A percentile compares a stretch with the other conserved stretches of the same genome.
Evolutionary conservation across 371 early-diverging fungal genomes (phyloP).

Genomic region (Coemansia sp.): DNA sequence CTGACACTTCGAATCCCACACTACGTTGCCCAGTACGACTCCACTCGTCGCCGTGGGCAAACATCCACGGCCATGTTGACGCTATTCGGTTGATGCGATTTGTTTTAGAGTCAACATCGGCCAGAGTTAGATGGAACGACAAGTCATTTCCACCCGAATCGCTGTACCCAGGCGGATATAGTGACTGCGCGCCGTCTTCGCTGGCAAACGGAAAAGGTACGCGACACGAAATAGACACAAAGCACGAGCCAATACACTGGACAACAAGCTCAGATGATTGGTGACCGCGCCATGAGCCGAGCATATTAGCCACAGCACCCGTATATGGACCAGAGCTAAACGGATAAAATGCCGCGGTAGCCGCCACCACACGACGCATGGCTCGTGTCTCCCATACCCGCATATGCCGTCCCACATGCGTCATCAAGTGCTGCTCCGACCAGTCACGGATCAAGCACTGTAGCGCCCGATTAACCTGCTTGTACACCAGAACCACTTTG

Average conservation of each 20-base stretch:
- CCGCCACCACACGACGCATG: conserved; percentile 36
- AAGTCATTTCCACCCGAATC: conserved; percentile 40
- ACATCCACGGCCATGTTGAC: conserved; percentile 49
- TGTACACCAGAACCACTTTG: conserved; percentile 43
- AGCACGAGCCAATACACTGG: conserved; percentile 37
- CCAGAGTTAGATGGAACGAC: conserved; percentile 43
- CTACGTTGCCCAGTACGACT: background rate
- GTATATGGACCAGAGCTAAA: conserved; percentile 43
- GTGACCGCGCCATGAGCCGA: conserved; percentile 37
- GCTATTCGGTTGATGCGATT: conserved; percentile 36
- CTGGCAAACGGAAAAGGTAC: conserved; percentile 39
- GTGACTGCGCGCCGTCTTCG: conserved; percentile 21
- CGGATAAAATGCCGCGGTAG: conserved; percentile 42
- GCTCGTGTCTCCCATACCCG: conserved; percentile 40
- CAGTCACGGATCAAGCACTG: conserved; percentile 48
- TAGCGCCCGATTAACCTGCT: conserved; percentile 40
- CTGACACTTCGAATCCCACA: conserved; percentile 10
- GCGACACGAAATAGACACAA: conserved; percentile 45
- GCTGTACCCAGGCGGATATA: conserved; percentile 28
- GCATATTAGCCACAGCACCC: conserved; percentile 26
- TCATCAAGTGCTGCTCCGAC: conserved; percentile 50
- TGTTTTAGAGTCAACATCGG: conserved; percentile 37
- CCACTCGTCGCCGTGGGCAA: conserved; percentile 8
- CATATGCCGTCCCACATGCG: conserved; percentile 45
- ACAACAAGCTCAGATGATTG: conserved; percentile 44